Base-by-base conservation (phyloP, 2,329 filamentous ascomycete genomes). In the Purpureocillium takamizusanense region DNA sequence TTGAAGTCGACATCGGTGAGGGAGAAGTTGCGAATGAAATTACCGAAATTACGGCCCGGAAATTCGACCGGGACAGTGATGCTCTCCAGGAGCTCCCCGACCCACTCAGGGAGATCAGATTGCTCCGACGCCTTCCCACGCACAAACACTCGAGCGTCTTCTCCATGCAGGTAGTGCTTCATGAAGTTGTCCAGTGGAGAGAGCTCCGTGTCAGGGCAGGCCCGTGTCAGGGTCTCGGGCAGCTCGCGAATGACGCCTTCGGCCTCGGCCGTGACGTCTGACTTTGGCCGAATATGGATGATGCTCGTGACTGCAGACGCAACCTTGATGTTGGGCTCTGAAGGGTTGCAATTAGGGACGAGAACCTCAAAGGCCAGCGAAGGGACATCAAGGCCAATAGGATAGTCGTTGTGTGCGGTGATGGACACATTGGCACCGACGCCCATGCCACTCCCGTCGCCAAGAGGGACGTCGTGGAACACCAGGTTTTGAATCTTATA, bases 181-280 rank as follows among this genome's bases (percentile, higher is more conserved):
- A 98, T 68, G 31, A 98, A 72, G 17, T 78, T 67, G 54, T 98
- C 92, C 17, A 98, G 68, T 1, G 92, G 92, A 2, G 90, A 95
- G 7, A 80, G 79, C 21, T 80, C 68, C 2, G 82, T 83, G 41
- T 82, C 70, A 0, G 90, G 90, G 51, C 92, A 98, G 7, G 71
- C 67, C 13, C 72, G 70, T 1, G 78, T 86, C 39, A 98, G 66
- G 6, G 77, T 70, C 30, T 85, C 74, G 13, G 92, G 85, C 7
- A 98, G 69, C 40, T 83, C 72, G 36, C 72, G 73, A 31, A 97
- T 75, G 21, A 85, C 61, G 3, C 85, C 89, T 33, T 76, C 75
- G 8, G 85, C 83, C 41, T 84, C 73, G 35, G 86, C 73, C 30
- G 70, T 66, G 14, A 95, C 74, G 33, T 83, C 72, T 4, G 76